Evolutionary conservation across 2,329 filamentous ascomycete species (phyloP).

Genomic region (Emmonsiellopsis sp.): DNA sequence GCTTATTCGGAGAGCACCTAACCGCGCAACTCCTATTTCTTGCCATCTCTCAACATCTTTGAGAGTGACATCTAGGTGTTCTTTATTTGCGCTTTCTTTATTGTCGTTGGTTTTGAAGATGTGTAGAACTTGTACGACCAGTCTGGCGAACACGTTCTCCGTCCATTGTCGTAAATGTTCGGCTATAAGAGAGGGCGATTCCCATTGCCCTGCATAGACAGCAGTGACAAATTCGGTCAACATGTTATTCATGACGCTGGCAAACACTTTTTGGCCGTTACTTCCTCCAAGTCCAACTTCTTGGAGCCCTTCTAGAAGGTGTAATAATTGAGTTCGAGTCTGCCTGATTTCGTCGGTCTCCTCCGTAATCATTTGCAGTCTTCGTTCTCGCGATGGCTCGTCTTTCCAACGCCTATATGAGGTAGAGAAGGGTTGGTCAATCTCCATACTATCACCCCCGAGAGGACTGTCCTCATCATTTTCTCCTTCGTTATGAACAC

Average conservation of each 20-base stretch:
- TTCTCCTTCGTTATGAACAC: conserved; percentile 22
- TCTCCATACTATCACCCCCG: conserved; percentile 26
- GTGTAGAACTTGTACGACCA: conserved; percentile 41
- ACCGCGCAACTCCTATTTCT: conserved; percentile 44
- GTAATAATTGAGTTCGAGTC: conserved; percentile 26
- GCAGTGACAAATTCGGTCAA: conserved; percentile 47
- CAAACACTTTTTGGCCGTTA: conserved; percentile 47
- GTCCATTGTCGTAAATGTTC: conserved; percentile 47
- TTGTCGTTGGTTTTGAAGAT: conserved; percentile 23
- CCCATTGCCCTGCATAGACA: conserved; percentile 51
- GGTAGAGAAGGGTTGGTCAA: conserved; percentile 26
- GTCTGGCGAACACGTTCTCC: conserved; percentile 43
- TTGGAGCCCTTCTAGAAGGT: conserved; percentile 38
- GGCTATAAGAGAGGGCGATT: conserved; percentile 37
- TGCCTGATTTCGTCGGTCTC: conserved; percentile 20
- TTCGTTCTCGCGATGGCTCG: conserved; percentile 19
- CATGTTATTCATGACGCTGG: conserved; percentile 48
- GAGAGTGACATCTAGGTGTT: conserved; percentile 25
- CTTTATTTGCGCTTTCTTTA: conserved; percentile 13
- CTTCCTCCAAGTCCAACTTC: conserved; percentile 47
- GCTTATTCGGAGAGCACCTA: conserved; percentile 47
- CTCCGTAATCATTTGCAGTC: conserved; percentile 22
- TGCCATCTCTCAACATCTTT: conserved; percentile 44
- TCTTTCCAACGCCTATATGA: conserved; percentile 30
- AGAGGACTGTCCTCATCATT: conserved; percentile 4